These are phyloP conservation scores for Plasmodium malariae DNA, from an alignment of 169 alveolate species.

Conservation along the genomic window DNA sequence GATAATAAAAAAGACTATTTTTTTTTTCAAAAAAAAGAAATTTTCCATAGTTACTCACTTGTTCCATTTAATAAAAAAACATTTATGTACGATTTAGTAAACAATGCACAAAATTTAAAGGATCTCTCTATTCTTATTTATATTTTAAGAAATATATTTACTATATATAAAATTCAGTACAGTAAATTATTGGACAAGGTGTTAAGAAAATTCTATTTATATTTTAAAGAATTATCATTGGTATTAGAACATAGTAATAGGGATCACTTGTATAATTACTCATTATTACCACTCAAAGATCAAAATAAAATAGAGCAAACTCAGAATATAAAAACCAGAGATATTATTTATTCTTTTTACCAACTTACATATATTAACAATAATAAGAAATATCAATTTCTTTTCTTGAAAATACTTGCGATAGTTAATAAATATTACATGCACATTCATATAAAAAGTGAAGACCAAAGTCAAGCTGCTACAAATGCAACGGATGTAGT, in stretches of 20 bases:
- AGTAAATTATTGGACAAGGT: slow-evolving; percentile 28
- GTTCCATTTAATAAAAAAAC: slow-evolving; percentile 48
- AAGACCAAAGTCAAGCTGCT: not conserved
- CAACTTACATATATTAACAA: slow-evolving; percentile 29
- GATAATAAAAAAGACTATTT: not conserved
- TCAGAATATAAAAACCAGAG: slow-evolving; percentile 34
- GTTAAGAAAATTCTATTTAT: slow-evolving; percentile 34
- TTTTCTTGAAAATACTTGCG: slow-evolving; percentile 32
- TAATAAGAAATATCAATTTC: slow-evolving; percentile 10
- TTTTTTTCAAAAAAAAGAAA: not conserved
- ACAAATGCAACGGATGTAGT: not conserved
- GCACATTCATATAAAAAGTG: not conserved
- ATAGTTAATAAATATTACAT: slow-evolving; percentile 19
- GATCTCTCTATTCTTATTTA: slow-evolving; percentile 48
- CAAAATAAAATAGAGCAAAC: slow-evolving; percentile 1
- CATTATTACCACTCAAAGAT: not conserved
- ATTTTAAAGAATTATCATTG: not conserved
- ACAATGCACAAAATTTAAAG: slow-evolving; percentile 30
- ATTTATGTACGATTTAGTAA: slow-evolving; percentile 43
- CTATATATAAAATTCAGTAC: slow-evolving; percentile 34
- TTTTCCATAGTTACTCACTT: not conserved
- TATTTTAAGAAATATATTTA: slow-evolving; percentile 46
- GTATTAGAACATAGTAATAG: not conserved
- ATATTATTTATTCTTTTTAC: slow-evolving; percentile 56
- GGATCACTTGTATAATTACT: not conserved